Evolutionary conservation across 495 filamentous ascomycete species (phyloP), one percentile per base, ranked within the genome.

Genomic region (Alectoria sarmentosa): DNA sequence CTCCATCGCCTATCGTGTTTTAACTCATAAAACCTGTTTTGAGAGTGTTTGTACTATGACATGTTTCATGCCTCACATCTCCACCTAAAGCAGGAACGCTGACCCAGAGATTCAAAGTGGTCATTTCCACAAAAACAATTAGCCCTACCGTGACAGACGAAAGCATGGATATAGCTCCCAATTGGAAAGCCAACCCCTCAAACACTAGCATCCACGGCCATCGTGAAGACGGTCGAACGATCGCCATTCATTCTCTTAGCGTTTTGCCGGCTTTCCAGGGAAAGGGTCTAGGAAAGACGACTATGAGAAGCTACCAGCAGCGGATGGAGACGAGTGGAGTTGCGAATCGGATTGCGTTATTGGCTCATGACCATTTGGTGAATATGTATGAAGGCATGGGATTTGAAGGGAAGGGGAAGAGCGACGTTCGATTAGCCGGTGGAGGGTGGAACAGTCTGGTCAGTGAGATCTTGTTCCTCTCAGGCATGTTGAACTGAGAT

Each of bases 231-330:
- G 92, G 91, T 39, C 69, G 83, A 42, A 94, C 91, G 4, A 77
- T 98, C 61, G 88, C 83, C 26, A 72, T 96, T 42, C 92, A 96
- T 72, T 93, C 90, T 0, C 77, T 97, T 1, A 89, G 88, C 21
- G 88, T 96, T 30, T 77, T 88, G 41, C 90, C 89, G 1, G 80
- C 85, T 65, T 85, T 90, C 49, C 92, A 96, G 65, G 77, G 84
- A 42, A 83, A 84, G 62, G 87, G 88, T 14, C 75, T 96, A 10
- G 93, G 88, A n/a, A 85, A 82, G 69, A 86, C 86, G 30, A 75
- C 96, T 57, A 76, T 96, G 73, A 86, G 83, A 76, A 79, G 87
- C 4, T 97, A 90, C 69, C 79, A 91, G 55, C 86, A 91, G 66
- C 82, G 87, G 39, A 86, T 88, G 58, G 76, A 86, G 68, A 81